These are phyloP conservation scores for Cladophialophora immunda DNA, from an alignment of 2,329 filamentous ascomycete genomes.

Conservation along the genomic window DNA sequence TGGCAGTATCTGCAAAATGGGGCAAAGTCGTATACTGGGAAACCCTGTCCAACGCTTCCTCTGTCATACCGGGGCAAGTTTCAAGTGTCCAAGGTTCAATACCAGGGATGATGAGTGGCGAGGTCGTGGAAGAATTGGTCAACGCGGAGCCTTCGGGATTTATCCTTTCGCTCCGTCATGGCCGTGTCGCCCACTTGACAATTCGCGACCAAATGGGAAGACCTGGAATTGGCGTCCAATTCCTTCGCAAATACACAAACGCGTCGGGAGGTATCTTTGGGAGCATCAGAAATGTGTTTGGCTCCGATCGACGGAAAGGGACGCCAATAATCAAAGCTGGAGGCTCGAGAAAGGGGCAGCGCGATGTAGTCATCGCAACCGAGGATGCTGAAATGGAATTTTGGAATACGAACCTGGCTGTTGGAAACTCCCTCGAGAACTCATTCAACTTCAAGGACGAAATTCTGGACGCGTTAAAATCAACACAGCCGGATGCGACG, in stretches of 20 bases:
- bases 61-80: slow-evolving; percentile 82
- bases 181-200: slow-evolving; percentile 84
- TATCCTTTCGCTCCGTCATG: slow-evolving; percentile 82
- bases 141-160: slow-evolving; percentile 89
- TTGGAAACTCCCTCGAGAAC: slow-evolving; percentile 77
- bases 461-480: slow-evolving; percentile 65
- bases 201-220: slow-evolving; percentile 87
- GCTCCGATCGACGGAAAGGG: slow-evolving; percentile 75
- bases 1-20: slow-evolving; percentile 82
- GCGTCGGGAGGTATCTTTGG: slow-evolving; percentile 77
- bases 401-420: slow-evolving; percentile 90
- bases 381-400: slow-evolving; percentile 79
- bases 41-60: slow-evolving; percentile 87
- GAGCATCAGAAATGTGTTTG: slow-evolving; percentile 79
- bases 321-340: slow-evolving; percentile 82
- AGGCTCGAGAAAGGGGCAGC: slow-evolving; percentile 75
- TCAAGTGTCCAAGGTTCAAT: slow-evolving; percentile 79
- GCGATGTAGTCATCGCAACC: slow-evolving; percentile 82
- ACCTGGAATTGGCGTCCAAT: slow-evolving; percentile 79
- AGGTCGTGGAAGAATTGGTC: slow-evolving; percentile 78
- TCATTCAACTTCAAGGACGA: slow-evolving; percentile 75
- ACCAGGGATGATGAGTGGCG: slow-evolving; percentile 77
- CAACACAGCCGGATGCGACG: slow-evolving; percentile 53
- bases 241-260: slow-evolving; percentile 71
- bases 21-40: slow-evolving; percentile 96